phyloP scores from a whole-genome alignment of 192 early-diverging fungal genomes.

The Umbelopsis ramanniana region DNA sequence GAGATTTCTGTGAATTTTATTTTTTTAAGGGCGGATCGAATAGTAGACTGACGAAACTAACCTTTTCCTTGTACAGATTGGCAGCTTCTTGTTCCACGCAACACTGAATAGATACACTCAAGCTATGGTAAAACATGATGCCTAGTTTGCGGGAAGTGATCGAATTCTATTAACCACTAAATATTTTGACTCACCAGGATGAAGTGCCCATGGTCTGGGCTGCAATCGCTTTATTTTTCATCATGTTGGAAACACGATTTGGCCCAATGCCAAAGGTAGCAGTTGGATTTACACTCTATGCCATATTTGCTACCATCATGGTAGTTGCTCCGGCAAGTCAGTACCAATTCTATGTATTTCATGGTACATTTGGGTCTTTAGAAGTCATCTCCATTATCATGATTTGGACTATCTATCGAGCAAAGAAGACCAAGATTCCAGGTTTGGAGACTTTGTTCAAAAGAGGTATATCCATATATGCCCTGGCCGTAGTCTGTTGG shows the following conservation, averaged over 20 bases:
- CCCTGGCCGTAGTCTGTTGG: slow-evolving; percentile 11
- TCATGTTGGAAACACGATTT: slow-evolving; percentile 20
- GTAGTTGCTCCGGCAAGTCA: neutral
- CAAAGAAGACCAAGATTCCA: neutral
- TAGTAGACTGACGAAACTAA: neutral
- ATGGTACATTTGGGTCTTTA: neutral
- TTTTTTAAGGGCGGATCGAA: neutral
- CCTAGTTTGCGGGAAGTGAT: no score
- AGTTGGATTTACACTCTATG: slow-evolving; percentile 18
- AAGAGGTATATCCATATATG: slow-evolving; percentile 13
- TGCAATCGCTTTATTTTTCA: slow-evolving; percentile 11
- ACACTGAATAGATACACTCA: slow-evolving; percentile 13
- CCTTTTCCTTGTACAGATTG: neutral
- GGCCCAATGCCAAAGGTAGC: slow-evolving; percentile 17
- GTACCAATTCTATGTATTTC: slow-evolving; percentile 11
- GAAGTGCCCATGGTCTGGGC: slow-evolving; percentile 19
- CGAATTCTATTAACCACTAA: neutral
- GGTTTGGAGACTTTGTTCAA: slow-evolving; percentile 1
- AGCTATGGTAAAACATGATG: neutral
- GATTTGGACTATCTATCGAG: neutral
- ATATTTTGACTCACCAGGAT: neutral
- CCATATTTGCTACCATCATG: neutral
- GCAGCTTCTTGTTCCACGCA: slow-evolving; percentile 14
- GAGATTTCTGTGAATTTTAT: neutral
- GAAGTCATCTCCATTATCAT: slow-evolving; percentile 17